Evolutionary conservation across 1,284 basidiomycete genomes (phyloP), one percentile per base, ranked within the genome.

Genomic region (Cutaneotrichosporon cavernicola): DNA sequence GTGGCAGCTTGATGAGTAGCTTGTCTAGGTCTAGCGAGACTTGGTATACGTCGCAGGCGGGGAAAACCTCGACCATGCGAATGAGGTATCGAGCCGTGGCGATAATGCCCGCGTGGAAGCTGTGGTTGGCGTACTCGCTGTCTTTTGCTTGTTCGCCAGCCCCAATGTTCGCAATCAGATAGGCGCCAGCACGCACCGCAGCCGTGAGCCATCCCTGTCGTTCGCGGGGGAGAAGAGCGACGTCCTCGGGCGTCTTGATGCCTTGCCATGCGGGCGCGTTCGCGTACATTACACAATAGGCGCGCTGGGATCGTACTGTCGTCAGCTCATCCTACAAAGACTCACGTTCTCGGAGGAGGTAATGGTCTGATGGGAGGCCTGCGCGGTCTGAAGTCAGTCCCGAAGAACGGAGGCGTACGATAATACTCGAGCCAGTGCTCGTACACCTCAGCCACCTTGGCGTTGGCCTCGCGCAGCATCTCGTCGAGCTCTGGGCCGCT

Each of bases 31-130:
- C 64, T 18, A 58, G 36, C 49, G 63, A 63, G 31, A 68, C 59
- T 36, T 68, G 62, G 50, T 60, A 36, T 13, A 62, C 38, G 50
- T 68, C 65, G 40, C 62, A 63, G 3, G 52, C 65, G 6, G 69
- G 69, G 3, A 66, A 43, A 18, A 70, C 58, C 14, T 56, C 61
- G 5, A 60, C 61, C 56, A 68, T 64, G 31, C 66, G 62, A 30
- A 70, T 65, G 14, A 70, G 65, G 38, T 65, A 66, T 7, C 65
- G 62, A 0, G 69, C 60, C 31, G 61, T 65, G 9, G 65, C 56
- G 16, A 67, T 61, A 46, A 68, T 63, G 9, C 58, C 69, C 9
- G 66, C 51, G 56, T 65, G 63, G 51, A 65, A 65, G 43, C 21
- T 21, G 59, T 65, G 63, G 32, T 65, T 65, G 13, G 55, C 58